phyloP scores from a whole-genome alignment of 768 basidiomycete species.

The Ephemerocybe angulata region DNA sequence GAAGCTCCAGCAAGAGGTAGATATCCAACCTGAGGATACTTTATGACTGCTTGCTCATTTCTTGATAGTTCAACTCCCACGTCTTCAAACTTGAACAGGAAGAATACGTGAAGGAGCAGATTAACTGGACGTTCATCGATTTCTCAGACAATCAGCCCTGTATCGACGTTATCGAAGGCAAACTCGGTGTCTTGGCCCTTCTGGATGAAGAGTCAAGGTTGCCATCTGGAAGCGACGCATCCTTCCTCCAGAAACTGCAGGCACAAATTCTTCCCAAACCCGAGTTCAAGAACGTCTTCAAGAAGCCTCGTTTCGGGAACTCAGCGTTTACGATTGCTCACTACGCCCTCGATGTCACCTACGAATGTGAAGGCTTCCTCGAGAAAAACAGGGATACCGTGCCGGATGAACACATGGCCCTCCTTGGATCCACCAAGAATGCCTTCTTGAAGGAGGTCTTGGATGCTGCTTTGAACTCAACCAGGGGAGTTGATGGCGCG shows the following conservation, averaged over 20 bases:
- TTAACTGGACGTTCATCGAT: slow-evolving; percentile 99
- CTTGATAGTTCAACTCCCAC: slow-evolving; percentile 88
- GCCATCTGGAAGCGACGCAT: slow-evolving; percentile 87
- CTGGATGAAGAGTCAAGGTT: slow-evolving; percentile 98
- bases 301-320: slow-evolving; percentile 98
- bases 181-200: slow-evolving; percentile 88
- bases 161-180: slow-evolving; percentile 98
- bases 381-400: slow-evolving; percentile 99
- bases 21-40: slow-evolving; percentile 11
- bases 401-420: slow-evolving; percentile 93
- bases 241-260: slow-evolving; percentile 91
- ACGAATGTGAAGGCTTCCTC: slow-evolving; percentile 96
- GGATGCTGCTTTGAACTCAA: slow-evolving; percentile 79
- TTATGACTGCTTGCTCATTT: slow-evolving; percentile 9
- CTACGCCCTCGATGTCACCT: slow-evolving; percentile 97
- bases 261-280: slow-evolving; percentile 75
- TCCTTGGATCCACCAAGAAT: slow-evolving; percentile 85
- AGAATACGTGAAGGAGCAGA: slow-evolving; percentile 97
- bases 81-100: slow-evolving; percentile 99
- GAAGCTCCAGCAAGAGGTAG: slow-evolving; percentile 93
- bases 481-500: slow-evolving; percentile 61
- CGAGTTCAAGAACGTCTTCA: slow-evolving; percentile 85
- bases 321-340: slow-evolving; percentile 97
- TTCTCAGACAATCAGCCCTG: slow-evolving; percentile 99
- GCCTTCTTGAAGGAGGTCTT: slow-evolving; percentile 92